Conservation (phyloP, 345 rosid genomes). For the Excoecaria cochinchinensis region DNA sequence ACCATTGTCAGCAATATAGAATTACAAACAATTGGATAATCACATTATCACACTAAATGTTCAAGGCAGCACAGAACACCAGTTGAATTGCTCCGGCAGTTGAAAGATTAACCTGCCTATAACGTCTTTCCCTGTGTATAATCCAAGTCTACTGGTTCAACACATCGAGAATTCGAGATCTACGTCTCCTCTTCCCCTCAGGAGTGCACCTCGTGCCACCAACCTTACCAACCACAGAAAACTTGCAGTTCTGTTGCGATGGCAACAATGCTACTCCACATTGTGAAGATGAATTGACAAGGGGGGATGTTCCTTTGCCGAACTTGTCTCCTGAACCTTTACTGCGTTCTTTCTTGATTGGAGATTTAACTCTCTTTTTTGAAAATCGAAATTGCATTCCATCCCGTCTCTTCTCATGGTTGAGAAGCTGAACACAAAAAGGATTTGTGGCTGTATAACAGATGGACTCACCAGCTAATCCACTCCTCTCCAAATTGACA, state of each 20-base stretch:
- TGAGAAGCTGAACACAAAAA: slow-evolving; percentile 58
- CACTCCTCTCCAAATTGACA: slow-evolving; percentile 59
- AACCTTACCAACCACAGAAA: slow-evolving; percentile 39
- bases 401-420: slow-evolving; percentile 26
- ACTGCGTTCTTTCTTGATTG: slow-evolving; percentile 27
- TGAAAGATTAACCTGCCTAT: neutral
- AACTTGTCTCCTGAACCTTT: slow-evolving; percentile 19
- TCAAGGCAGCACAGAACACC: neutral
- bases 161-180: slow-evolving; percentile 44
- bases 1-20: slow-evolving; percentile 2
- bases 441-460: slow-evolving; percentile 78
- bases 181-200: slow-evolving; percentile 68
- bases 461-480: slow-evolving; percentile 32
- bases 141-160: slow-evolving; percentile 42
- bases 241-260: slow-evolving; percentile 37
- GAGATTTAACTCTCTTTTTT: slow-evolving; percentile 64
- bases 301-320: slow-evolving; percentile 20
- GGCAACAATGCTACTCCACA: slow-evolving; percentile 28
- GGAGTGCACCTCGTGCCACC: slow-evolving; percentile 57
- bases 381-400: slow-evolving; percentile 31
- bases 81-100: slow-evolving; percentile 13
- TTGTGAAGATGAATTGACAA: slow-evolving; percentile 21
- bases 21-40: neutral
- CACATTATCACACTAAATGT: neutral
- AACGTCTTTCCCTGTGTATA: slow-evolving; percentile 28